These are phyloP conservation scores for Ophiostoma sp. DNA, from an alignment of 2,329 filamentous ascomycete species.

Conservation along the genomic window DNA sequence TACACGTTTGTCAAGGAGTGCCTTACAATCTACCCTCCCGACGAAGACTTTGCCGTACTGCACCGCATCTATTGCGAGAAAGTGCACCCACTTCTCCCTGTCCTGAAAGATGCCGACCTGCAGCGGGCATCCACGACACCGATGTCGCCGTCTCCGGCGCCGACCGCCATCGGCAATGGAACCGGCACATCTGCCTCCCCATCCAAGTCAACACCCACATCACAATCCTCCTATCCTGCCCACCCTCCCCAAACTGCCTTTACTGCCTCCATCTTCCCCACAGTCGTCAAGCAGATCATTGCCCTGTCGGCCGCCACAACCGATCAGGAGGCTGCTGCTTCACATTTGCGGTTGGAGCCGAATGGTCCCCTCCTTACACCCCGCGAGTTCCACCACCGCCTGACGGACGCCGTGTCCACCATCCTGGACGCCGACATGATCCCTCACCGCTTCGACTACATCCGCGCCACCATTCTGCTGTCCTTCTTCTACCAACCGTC, in stretches of 20 bases:
- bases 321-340: constrained; percentile 46
- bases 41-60: constrained; percentile 48
- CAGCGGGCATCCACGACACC: background rate
- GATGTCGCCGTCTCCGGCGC: background rate
- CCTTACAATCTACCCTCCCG: constrained; percentile 50
- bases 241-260: constrained; percentile 20
- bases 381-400: constrained; percentile 49
- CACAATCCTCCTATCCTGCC: background rate
- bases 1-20: constrained; percentile 39
- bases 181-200: background rate
- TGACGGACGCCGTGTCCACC: constrained; percentile 51
- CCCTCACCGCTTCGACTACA: constrained; percentile 54
- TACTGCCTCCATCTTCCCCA: constrained; percentile 39
- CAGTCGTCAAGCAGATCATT: constrained; percentile 55
- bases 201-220: background rate
- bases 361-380: constrained; percentile 44
- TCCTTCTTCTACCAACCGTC: constrained; percentile 61
- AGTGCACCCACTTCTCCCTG: constrained; percentile 56
- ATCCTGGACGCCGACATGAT: constrained; percentile 57
- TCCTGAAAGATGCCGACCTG: constrained; percentile 44
- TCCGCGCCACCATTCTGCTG: constrained; percentile 54
- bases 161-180: background rate
- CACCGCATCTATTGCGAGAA: constrained; percentile 51
- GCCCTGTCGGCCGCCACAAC: constrained; percentile 53
- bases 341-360: constrained; percentile 47